Evolutionary conservation across 192 early-diverging fungal species (phyloP), one percentile per base, ranked within the genome.

Genomic region (Coemansia sp.): DNA sequence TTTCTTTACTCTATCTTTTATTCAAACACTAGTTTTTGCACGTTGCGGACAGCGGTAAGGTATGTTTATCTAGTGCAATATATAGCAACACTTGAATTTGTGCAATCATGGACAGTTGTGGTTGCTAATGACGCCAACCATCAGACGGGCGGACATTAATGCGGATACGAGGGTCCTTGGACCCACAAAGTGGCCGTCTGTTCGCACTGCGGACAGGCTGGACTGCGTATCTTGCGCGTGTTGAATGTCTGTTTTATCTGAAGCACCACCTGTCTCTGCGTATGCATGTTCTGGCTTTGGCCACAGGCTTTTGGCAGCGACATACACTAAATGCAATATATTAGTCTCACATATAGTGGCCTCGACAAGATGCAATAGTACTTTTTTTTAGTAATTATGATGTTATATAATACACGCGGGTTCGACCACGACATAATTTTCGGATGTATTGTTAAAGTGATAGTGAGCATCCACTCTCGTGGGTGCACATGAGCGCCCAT

Each of bases 171-270:
- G 71, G 76, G 22, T 12, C 55, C 60, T 55, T 47, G 68, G 43
- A 38, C 27, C 70, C 56, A 21, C 60, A 73, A 76, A 79, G 71
- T 79, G 76, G 76, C 76, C 76, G 67, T 57, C 41, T 19, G 39
- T 56, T 51, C 60, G 25, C 47, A 19, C 10, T 21, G 61, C 27
- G 39, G 24, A 35, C 55, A 29, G 64, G 60, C 67, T 62, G 76
- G 76, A 79, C 76, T 79, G 76, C 76, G 76, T 67, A 58, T 56
- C 49, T 58, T 57, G 41, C 70, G 71, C 65, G 56, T 79, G 76
- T 79, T 79, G 76, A 79, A 64, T 79, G 76, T 79, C 76, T 73
- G 67, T 70, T 67, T 50, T 57, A 56, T 79, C 76, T 79, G 76
- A 79, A 79, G 71, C 76, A 35, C 15, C 23, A 15, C 41, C 41